Evolutionary conservation across 2,329 filamentous ascomycete genomes (phyloP).

Genomic region (Cercospora citrullina): DNA sequence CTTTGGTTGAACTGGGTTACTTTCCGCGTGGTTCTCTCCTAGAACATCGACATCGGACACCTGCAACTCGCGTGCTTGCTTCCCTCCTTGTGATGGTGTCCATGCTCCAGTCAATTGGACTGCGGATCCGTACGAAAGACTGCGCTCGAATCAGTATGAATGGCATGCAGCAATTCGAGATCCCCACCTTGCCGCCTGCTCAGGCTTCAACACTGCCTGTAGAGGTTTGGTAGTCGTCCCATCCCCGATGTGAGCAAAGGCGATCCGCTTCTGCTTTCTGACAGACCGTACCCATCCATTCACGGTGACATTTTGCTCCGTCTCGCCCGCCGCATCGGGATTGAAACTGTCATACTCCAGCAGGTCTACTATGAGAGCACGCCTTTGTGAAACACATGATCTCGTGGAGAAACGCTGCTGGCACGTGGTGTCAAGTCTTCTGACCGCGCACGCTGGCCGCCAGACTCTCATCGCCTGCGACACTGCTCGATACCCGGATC

Average conservation of each 20-base stretch:
- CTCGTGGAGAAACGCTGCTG: conserved; percentile 16
- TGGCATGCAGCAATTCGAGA: not conserved
- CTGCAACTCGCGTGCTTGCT: conserved; percentile 78
- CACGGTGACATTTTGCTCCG: conserved; percentile 47
- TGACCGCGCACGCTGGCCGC: conserved; percentile 26
- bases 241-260: conserved; percentile 84
- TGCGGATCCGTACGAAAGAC: conserved; percentile 77
- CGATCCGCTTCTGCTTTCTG: conserved; percentile 77
- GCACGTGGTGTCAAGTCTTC: conserved; percentile 14
- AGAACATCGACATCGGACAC: conserved; percentile 68
- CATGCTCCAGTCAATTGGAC: conserved; percentile 76
- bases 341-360: conserved; percentile 25
- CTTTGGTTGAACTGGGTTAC: conserved; percentile 93
- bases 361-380: conserved; percentile 31
- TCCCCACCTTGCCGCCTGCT: conserved; percentile 70
- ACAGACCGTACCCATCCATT: conserved; percentile 82
- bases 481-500: not conserved
- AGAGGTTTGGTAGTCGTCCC: conserved; percentile 77
- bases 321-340: conserved; percentile 8
- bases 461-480: conserved; percentile 31
- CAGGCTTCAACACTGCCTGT: conserved; percentile 76
- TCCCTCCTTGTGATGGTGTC: conserved; percentile 65
- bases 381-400: conserved; percentile 24
- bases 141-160: conserved; percentile 42
- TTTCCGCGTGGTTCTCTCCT: conserved; percentile 80